Percentiles rank a stretch among this genome's conserved stretches.
These are phyloP conservation scores for Lagenidium giganteum DNA, from an alignment of 352 stramenopile species.

Conservation along the genomic window DNA sequence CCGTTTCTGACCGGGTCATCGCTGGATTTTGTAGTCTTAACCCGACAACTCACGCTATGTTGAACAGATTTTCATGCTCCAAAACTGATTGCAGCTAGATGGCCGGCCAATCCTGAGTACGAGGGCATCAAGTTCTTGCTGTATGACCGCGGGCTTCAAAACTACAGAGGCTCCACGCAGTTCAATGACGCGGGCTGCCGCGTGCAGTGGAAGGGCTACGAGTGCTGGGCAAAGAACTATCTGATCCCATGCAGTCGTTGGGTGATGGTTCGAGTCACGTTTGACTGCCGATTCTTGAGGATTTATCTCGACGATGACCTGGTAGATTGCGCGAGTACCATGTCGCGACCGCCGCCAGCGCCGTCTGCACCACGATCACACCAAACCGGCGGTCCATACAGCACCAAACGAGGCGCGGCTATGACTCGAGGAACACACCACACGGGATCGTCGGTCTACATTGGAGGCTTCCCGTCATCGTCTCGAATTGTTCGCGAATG, in stretches of 20 bases:
- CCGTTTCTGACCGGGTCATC: too few relatives aligned
- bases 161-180: not conserved
- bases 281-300: conserved; percentile 42
- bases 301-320: conserved; percentile 38
- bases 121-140: too few relatives aligned
- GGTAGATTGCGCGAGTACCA: conserved; percentile 32
- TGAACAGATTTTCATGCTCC: too few relatives aligned
- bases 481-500: conserved; percentile 41
- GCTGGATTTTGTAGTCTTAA: not conserved
- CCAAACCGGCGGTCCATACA: too few relatives aligned
- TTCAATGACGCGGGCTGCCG: conserved; percentile 23
- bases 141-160: conserved; percentile 37
- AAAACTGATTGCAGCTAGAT: too few relatives aligned
- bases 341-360: not conserved
- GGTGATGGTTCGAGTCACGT: conserved; percentile 34
- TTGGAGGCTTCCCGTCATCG: conserved; percentile 47
- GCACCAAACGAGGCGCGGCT: too few relatives aligned
- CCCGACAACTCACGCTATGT: conserved; percentile 21
- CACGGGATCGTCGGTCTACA: conserved; percentile 1
- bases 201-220: conserved; percentile 30
- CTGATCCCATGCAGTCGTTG: conserved; percentile 46
- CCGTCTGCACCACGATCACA: too few relatives aligned
- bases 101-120: too few relatives aligned
- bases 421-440: too few relatives aligned
- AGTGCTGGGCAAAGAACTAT: conserved; percentile 46